phyloP scores from a whole-genome alignment of 768 basidiomycete genomes.

The Hygrocybe coccinea region DNA sequence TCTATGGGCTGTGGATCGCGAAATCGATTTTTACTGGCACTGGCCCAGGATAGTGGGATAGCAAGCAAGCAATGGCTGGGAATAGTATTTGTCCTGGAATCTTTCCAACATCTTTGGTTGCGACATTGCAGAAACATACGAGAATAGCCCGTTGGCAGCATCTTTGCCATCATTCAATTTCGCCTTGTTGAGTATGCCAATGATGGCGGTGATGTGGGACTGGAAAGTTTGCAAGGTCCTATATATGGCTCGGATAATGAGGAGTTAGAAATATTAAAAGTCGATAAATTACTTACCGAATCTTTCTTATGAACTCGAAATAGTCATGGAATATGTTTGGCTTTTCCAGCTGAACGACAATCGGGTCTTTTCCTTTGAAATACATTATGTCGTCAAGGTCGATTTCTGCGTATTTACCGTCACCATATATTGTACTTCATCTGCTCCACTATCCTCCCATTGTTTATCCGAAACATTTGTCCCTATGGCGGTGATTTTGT shows the following conservation, averaged over 20 bases:
- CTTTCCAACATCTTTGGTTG: not conserved
- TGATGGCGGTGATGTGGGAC: not conserved
- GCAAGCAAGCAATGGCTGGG: not conserved
- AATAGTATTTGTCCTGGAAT: not conserved
- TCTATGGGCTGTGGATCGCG: not conserved
- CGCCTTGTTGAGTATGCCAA: not conserved
- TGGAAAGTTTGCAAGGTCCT: not conserved
- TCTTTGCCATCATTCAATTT: not conserved
- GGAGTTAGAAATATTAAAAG: not conserved
- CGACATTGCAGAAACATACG: not conserved
- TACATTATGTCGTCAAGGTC: too few species aligned
- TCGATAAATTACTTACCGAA: not conserved
- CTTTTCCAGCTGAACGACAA: too few species aligned
- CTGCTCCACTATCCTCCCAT: too few species aligned
- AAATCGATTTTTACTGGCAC: not conserved
- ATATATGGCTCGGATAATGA: not conserved
- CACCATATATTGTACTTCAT: too few species aligned
- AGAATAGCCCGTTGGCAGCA: not conserved
- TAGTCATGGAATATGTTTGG: too few species aligned
- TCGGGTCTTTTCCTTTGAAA: too few species aligned
- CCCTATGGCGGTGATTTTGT: too few species aligned
- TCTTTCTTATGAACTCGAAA: too few species aligned
- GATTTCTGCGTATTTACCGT: too few species aligned
- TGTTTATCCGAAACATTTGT: too few species aligned
- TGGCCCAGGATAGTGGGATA: not conserved